These are phyloP conservation scores for Zygosaccharomyces sapae DNA, from an alignment of 1,139 yeast species.

Conservation along the genomic window DNA sequence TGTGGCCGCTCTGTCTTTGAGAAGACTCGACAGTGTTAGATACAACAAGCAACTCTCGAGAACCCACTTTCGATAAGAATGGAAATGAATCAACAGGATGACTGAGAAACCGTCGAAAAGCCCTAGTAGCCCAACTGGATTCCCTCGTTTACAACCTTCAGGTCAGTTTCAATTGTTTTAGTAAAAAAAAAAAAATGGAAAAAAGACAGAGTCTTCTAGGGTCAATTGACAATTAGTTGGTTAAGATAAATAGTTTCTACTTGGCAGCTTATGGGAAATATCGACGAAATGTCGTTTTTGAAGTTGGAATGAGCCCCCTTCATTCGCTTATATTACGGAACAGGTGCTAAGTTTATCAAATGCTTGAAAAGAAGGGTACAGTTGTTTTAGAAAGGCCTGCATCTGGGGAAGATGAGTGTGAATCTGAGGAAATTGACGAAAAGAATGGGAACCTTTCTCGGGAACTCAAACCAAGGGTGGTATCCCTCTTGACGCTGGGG, in stretches of 20 bases:
- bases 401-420: not conserved
- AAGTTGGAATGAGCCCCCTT: not conserved
- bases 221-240: not conserved
- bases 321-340: not conserved
- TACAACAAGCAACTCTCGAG: not conserved
- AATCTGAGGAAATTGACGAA: not conserved
- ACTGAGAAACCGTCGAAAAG: not conserved
- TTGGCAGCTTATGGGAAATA: not conserved
- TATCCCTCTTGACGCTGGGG: constrained; percentile 35
- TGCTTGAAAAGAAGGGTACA: not conserved
- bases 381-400: not conserved
- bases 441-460: not conserved
- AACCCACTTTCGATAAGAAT: not conserved
- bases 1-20: not conserved
- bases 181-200: not conserved
- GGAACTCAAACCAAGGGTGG: not conserved
- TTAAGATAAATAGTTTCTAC: not conserved
- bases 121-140: not conserved
- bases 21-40: not conserved
- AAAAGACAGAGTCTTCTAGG: not conserved
- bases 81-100: not conserved
- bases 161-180: not conserved
- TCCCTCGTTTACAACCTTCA: not conserved
- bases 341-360: not conserved
- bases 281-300: not conserved